Conservation (phyloP, 106 monocot genomes). For the Posidonia australis region DNA sequence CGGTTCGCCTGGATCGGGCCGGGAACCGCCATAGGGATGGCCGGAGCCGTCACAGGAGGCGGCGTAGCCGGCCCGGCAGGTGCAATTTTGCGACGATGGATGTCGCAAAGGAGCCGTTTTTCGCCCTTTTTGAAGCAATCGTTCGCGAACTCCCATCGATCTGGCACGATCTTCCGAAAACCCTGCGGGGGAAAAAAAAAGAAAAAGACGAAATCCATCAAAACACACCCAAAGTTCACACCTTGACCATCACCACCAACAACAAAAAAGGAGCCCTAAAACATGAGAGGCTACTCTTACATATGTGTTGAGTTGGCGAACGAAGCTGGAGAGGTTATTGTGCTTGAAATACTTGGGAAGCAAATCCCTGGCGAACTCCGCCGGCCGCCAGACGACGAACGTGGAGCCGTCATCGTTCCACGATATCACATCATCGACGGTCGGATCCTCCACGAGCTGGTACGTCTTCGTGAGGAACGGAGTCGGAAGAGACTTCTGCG, state of each 20-base stretch:
- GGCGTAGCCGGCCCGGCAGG: not conserved
- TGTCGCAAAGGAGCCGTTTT: conserved; percentile 35
- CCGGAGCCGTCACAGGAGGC: not conserved
- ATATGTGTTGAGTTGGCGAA: conserved; percentile 92
- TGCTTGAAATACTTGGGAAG: conserved; percentile 95
- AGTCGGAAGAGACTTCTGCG: conserved; percentile 13
- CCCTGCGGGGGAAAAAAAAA: conserved; percentile 8
- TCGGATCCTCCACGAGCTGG: conserved; percentile 79
- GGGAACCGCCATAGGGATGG: not conserved
- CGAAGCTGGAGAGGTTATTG: conserved; percentile 97
- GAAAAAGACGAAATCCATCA: not conserved
- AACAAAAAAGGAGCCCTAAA: not conserved
- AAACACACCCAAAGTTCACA: no score
- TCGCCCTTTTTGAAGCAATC: conserved; percentile 33
- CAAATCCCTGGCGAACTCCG: conserved; percentile 84
- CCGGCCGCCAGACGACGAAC: conserved; percentile 89
- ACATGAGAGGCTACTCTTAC: not conserved
- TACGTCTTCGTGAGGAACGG: conserved; percentile 91
- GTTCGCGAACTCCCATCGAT: conserved; percentile 26
- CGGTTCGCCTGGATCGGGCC: conserved; percentile 9
- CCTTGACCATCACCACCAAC: not conserved
- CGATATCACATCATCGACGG: conserved; percentile 71
- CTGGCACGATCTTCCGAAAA: conserved; percentile 22
- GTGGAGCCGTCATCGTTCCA: conserved; percentile 91
- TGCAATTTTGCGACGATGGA: conserved; percentile 35